Evolutionary conservation across 139 green algal species (phyloP), one percentile per base, ranked within the genome.

Genomic region (Chlamydomonas sphaeroides): DNA sequence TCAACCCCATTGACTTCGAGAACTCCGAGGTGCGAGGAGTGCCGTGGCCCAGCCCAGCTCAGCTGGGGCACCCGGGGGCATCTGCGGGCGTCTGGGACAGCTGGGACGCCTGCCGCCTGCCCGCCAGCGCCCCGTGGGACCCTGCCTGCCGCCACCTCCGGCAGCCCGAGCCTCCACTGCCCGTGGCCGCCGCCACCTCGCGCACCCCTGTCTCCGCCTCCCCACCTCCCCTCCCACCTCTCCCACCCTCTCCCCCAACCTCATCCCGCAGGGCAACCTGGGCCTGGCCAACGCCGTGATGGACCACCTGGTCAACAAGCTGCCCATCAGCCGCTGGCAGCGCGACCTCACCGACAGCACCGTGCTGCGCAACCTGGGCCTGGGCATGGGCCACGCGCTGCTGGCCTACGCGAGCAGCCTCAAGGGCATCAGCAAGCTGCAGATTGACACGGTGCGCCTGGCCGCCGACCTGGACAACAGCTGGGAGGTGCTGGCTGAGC

Each of bases 1-100:
- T 98, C 32, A 99, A 99, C 89, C 97, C 97, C 53, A 99, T 99
- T 67, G 97, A 99, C 92, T 99, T 99, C 93, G 96, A 99, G 86
- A 99, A 99, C 94, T 94, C 83, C 49, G 97, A 99, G 69, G 69
- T 77, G 49, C 11, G 42, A n/a, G n/a, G n/a, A n/a, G n/a, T n/a
- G n/a, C n/a, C n/a, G n/a, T n/a, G n/a, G n/a, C n/a, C n/a, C n/a
- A n/a, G n/a, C n/a, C n/a, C n/a, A n/a, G n/a, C n/a, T n/a, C n/a
- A n/a, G n/a, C n/a, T n/a, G n/a, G n/a, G n/a, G n/a, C n/a, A n/a
- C n/a, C n/a, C n/a, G n/a, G n/a, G n/a, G n/a, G n/a, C n/a, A n/a
- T n/a, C n/a, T n/a, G n/a, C n/a, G n/a, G n/a, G n/a, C n/a, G n/a
- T n/a, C n/a, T n/a, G n/a, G n/a, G n/a, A n/a, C n/a, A n/a, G n/a